Conservation (phyloP, 805 yeast species). For the Danielozyma ontarioensis region DNA sequence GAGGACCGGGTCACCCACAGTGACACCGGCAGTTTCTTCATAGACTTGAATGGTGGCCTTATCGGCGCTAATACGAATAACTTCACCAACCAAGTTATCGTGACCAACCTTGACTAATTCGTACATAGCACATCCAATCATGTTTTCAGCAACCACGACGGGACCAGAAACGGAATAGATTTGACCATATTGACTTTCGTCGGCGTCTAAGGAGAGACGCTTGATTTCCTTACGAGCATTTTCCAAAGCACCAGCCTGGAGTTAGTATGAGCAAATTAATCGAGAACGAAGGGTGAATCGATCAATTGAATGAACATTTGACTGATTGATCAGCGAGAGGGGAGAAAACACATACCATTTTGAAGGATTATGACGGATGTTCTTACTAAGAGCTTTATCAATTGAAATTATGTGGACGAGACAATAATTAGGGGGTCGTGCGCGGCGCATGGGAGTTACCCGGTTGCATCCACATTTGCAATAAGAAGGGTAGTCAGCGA, state of each 20-base stretch:
- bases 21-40: slow-evolving; percentile 99
- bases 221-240: slow-evolving; percentile 92
- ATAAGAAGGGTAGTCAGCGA: no score
- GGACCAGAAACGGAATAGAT: slow-evolving; percentile 97
- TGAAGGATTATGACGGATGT: no score
- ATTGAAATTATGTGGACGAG: not conserved
- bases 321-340: no score
- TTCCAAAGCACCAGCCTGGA: slow-evolving; percentile 91
- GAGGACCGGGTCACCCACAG: slow-evolving; percentile 97
- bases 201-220: slow-evolving; percentile 72
- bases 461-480: no score
- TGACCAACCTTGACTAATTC: slow-evolving; percentile 98
- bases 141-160: slow-evolving; percentile 94
- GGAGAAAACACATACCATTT: no score
- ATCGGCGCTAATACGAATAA: slow-evolving; percentile 92
- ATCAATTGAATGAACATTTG: no score
- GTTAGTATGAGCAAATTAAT: no score
- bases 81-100: slow-evolving; percentile 95
- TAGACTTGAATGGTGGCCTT: slow-evolving; percentile 98
- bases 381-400: not conserved
- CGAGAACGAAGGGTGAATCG: no score
- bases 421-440: not conserved
- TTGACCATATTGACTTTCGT: slow-evolving; percentile 78
- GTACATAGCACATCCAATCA: slow-evolving; percentile 99
- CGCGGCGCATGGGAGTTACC: no score